phyloP scores from a whole-genome alignment of 371 early-diverging fungal species.

The Actinomortierella wolfii region DNA sequence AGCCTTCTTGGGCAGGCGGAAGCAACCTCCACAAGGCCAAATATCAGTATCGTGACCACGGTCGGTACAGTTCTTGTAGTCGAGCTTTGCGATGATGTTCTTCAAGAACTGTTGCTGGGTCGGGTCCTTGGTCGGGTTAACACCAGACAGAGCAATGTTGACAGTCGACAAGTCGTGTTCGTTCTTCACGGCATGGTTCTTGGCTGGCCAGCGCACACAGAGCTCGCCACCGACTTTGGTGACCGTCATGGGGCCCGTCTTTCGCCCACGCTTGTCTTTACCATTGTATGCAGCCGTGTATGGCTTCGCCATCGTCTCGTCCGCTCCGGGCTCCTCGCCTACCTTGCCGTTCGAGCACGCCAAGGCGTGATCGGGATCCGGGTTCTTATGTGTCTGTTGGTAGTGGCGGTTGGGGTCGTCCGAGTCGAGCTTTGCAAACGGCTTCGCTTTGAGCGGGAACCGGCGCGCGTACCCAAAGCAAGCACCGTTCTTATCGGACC shows the following conservation, averaged over 20 bases:
- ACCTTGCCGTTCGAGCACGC: constrained; percentile 35
- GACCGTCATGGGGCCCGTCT: constrained; percentile 19
- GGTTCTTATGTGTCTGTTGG: constrained; percentile 33
- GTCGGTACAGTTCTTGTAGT: constrained; percentile 42
- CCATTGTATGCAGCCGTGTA: constrained; percentile 26
- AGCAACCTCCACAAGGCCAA: constrained; percentile 45
- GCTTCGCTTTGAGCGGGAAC: constrained; percentile 37
- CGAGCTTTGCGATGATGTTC: constrained; percentile 18
- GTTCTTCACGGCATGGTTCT: constrained; percentile 38
- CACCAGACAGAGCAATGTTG: constrained; percentile 23
- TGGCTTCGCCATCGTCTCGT: constrained; percentile 29
- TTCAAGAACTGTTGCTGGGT: constrained; percentile 24
- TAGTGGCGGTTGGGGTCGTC: constrained; percentile 45
- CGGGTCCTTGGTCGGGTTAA: constrained; percentile 26
- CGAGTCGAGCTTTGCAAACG: constrained; percentile 40
- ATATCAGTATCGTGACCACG: constrained; percentile 17
- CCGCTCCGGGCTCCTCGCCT: constrained; percentile 32
- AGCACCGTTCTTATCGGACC: constrained; percentile 34
- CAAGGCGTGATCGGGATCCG: constrained; percentile 9
- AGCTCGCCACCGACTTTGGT: constrained; percentile 22
- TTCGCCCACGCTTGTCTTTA: constrained; percentile 18
- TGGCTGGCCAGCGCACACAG: constrained; percentile 46
- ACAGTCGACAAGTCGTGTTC: constrained; percentile 23
- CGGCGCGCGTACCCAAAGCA: constrained; percentile 39
- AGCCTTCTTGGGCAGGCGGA: constrained; percentile 20